A percentile compares a stretch with the other conserved stretches of the same genome.
phyloP scores from a whole-genome alignment of 2,329 filamentous ascomycete species.

The Ploettnerulaceae sp. region DNA sequence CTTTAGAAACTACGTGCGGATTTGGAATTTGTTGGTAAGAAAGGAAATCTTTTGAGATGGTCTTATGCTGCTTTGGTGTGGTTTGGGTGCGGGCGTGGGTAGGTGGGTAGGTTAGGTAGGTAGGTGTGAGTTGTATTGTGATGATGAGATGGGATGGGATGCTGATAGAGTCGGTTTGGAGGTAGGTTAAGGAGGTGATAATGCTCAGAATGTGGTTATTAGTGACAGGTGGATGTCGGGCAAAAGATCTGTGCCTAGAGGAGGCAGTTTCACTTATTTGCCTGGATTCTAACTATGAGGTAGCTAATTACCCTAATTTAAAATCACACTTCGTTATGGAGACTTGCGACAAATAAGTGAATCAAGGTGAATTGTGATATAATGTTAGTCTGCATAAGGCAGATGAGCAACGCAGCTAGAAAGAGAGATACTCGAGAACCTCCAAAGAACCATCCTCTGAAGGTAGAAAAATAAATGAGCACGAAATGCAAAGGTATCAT shows the following conservation, averaged over 20 bases:
- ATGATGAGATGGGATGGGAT: not conserved
- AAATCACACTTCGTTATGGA: not conserved
- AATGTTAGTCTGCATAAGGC: conserved; percentile 2
- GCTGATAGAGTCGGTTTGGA: not conserved
- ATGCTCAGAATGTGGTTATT: too few relatives aligned
- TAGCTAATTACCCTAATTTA: not conserved
- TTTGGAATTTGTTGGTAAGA: too few relatives aligned
- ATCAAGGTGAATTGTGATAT: not conserved
- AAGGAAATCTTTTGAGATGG: too few relatives aligned
- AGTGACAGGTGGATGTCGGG: too few relatives aligned
- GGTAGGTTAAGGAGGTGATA: not conserved
- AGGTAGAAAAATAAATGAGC: not conserved
- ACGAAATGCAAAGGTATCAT: conserved; percentile 16
- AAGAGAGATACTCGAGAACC: too few relatives aligned
- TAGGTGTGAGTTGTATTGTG: not conserved
- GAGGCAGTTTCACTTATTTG: too few relatives aligned
- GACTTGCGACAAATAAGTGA: not conserved
- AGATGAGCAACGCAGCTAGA: conserved; percentile 3
- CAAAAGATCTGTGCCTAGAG: too few relatives aligned
- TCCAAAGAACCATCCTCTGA: not conserved
- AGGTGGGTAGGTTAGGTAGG: too few relatives aligned
- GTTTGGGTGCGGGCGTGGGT: too few relatives aligned
- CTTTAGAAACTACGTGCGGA: too few relatives aligned
- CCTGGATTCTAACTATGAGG: too few relatives aligned
- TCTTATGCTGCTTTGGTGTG: too few relatives aligned